Conservation (phyloP, 371 early-diverging fungal species). For the Apophysomyces sp. region DNA sequence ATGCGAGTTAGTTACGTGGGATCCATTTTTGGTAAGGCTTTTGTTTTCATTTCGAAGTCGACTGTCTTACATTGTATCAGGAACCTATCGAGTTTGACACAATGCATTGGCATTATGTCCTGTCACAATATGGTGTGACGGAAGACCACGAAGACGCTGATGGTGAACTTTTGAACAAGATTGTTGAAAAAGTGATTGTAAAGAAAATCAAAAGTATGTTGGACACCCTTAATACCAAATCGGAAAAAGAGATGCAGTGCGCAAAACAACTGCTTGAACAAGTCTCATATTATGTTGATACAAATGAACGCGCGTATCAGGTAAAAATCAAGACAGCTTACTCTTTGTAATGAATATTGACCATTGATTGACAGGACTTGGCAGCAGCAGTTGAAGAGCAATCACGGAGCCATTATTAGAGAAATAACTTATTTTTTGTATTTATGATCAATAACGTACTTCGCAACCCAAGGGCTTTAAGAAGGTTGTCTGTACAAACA, state of each 20-base stretch:
- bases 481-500: neutral
- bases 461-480: too few relatives aligned
- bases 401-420: too few relatives aligned
- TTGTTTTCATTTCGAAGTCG: too few relatives aligned
- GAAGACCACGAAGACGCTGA: slow-evolving; percentile 55
- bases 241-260: slow-evolving; percentile 36
- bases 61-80: neutral
- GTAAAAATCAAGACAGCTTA: slow-evolving; percentile 11
- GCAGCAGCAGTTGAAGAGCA: too few relatives aligned
- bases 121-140: slow-evolving; percentile 47
- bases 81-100: slow-evolving; percentile 46
- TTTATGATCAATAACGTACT: too few relatives aligned
- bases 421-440: too few relatives aligned
- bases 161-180: slow-evolving; percentile 53
- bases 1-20: slow-evolving; percentile 61
- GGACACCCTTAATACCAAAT: slow-evolving; percentile 31
- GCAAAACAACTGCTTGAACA: slow-evolving; percentile 38
- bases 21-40: slow-evolving; percentile 50
- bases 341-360: neutral
- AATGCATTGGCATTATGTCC: slow-evolving; percentile 54
- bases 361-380: too few relatives aligned
- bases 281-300: slow-evolving; percentile 47
- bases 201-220: slow-evolving; percentile 33
- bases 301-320: slow-evolving; percentile 34
- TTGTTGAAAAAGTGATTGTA: slow-evolving; percentile 48